phyloP scores from a whole-genome alignment of 1,284 basidiomycete genomes.

The Trichosporon inkin region DNA sequence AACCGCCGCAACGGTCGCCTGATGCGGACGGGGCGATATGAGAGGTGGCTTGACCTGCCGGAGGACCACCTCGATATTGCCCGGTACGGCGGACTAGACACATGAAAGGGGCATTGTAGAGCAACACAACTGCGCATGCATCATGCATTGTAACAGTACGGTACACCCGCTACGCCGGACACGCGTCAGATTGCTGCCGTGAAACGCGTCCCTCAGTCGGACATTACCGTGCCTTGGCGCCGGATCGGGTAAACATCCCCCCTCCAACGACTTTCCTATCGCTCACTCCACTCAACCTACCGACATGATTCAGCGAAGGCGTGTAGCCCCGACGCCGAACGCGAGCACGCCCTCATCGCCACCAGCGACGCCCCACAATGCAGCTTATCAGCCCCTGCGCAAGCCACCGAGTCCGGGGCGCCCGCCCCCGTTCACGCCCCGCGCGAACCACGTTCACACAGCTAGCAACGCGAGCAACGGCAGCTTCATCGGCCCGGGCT shows the following conservation, averaged over 20 bases:
- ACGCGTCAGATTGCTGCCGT: neutral
- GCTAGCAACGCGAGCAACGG: neutral
- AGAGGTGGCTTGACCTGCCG: constrained; percentile 21
- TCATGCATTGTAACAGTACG: neutral
- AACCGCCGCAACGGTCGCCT: constrained; percentile 45
- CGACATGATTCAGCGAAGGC: constrained; percentile 15
- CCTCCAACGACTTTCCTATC: neutral
- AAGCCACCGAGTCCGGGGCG: neutral
- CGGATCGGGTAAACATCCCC: neutral
- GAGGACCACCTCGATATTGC: constrained; percentile 16
- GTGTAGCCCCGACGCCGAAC: neutral
- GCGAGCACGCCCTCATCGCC: neutral
- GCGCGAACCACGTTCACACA: neutral
- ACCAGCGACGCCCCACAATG: neutral
- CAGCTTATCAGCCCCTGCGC: neutral
- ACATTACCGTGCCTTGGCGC: constrained; percentile 1
- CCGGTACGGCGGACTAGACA: constrained; percentile 1
- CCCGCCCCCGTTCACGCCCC: neutral
- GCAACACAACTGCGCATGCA: neutral
- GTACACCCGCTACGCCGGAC: neutral
- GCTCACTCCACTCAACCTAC: neutral
- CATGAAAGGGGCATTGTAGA: neutral
- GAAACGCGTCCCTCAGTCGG: neutral
- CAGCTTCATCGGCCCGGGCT: neutral
- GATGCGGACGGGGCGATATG: constrained; percentile 27